Conservation (phyloP, 345 rosid genomes). For the Salix brachista region DNA sequence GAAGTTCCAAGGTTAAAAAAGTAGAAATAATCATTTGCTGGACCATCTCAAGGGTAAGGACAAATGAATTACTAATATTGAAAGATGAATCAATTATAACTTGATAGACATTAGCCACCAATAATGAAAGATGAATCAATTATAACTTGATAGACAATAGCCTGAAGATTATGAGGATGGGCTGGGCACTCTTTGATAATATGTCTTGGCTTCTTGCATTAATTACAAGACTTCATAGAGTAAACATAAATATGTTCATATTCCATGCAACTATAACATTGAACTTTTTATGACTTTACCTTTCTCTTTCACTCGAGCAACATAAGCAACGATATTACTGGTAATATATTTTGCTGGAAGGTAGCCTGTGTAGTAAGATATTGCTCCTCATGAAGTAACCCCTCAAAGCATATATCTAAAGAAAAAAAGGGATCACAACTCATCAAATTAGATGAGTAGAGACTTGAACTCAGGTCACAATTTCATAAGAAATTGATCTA, state of each 20-base stretch:
- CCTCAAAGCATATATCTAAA: neutral
- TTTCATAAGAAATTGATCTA: conserved; percentile 19
- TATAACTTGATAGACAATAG: neutral
- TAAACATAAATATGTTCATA: conserved; percentile 1
- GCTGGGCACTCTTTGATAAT: conserved; percentile 4
- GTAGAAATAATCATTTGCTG: conserved; percentile 2
- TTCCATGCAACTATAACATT: conserved; percentile 2
- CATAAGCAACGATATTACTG: neutral
- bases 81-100: neutral
- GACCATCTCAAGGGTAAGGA: neutral
- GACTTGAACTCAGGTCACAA: neutral
- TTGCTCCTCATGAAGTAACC: neutral
- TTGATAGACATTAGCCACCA: neutral
- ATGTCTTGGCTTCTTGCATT: conserved; percentile 3
- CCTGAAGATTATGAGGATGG: neutral
- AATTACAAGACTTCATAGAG: neutral
- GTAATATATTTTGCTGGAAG: neutral
- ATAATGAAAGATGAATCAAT: neutral
- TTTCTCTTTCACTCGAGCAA: neutral
- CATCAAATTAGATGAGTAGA: neutral
- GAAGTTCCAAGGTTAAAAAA: neutral
- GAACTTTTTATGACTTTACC: neutral
- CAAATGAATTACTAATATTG: neutral
- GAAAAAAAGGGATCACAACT: conserved; percentile 2
- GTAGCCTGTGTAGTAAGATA: neutral